Evolutionary conservation across 2,329 filamentous ascomycete genomes (phyloP).

Genomic region (Cryphonectria parasitica): DNA sequence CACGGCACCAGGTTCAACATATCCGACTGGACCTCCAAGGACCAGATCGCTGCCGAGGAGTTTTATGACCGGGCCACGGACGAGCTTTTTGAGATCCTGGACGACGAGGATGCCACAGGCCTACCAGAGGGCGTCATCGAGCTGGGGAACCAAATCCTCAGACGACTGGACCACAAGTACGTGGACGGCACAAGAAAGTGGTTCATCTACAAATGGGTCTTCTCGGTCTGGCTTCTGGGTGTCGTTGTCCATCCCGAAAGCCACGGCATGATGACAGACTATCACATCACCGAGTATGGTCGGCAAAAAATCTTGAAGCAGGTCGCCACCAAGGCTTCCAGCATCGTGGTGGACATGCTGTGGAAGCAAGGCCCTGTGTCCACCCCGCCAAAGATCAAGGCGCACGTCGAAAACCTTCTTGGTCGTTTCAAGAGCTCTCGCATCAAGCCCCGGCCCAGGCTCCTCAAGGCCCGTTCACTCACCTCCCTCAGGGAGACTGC

Average conservation of each 20-base stretch:
- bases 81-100: conserved; percentile 82
- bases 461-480: conserved; percentile 72
- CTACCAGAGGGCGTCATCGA: conserved; percentile 86
- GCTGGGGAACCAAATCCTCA: conserved; percentile 81
- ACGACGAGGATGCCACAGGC: conserved; percentile 80
- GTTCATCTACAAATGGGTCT: conserved; percentile 89
- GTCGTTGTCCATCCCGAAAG: conserved; percentile 89
- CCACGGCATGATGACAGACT: conserved; percentile 78
- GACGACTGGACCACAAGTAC: conserved; percentile 72
- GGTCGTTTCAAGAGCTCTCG: conserved; percentile 62
- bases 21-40: conserved; percentile 74
- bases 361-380: conserved; percentile 70
- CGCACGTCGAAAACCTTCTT: conserved; percentile 74
- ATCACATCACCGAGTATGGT: conserved; percentile 90
- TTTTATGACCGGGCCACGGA: conserved; percentile 85
- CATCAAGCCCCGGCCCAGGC: conserved; percentile 55
- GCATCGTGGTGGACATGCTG: conserved; percentile 76
- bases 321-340: conserved; percentile 79
- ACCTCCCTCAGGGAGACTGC: conserved; percentile 75
- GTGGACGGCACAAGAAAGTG: conserved; percentile 79
- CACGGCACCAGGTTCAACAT: conserved; percentile 72
- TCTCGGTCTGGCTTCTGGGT: conserved; percentile 82
- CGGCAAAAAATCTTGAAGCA: conserved; percentile 80
- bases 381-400: conserved; percentile 65
- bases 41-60: conserved; percentile 80